Base-by-base conservation (phyloP, 495 filamentous ascomycete species). In the Aspergillus leporis region DNA sequence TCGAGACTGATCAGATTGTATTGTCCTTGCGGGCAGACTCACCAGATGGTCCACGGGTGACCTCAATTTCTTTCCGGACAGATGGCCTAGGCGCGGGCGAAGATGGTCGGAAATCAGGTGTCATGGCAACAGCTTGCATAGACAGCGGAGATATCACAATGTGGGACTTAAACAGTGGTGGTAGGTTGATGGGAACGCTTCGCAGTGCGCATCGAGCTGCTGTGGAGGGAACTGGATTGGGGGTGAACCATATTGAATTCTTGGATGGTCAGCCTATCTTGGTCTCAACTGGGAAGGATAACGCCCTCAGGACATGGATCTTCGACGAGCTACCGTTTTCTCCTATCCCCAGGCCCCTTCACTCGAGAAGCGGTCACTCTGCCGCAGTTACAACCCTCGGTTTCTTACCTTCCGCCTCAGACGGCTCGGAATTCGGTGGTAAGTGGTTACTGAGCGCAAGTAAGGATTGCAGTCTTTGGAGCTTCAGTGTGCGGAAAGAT, bases 391-490 rank as follows among this genome's bases (percentile, higher is more conserved):
- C 85, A 28, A 82, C 82, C 32, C 75, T 99, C 18, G 78, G 85
- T 41, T 98, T 97, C 71, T 70, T 96, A 49, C 93, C 95, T 7
- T 78, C 89, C 2, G 85, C 91, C 49, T 91, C 93, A 5, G 93
- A 96, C 65, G 92, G 91, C 8, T 84, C 91, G n/a, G 92, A 96
- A 64, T 86, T 84, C 51, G 83, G 82, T 34, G 92, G 92, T 1
- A 98, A 99, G 74, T 99, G 96, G 93, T 78, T 99, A 25, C 79
- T 99, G 48, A 96, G 91, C 66, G 90, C 88, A 53, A 91, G 90
- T 51, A 81, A 85, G 66, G 94, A 98, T 69, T 81, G 90, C 59
- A 95, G 90, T 73, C 78, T 98, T 13, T 97, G 95, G 93, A 93
- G 89, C 16, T 93, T 94, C 82, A 97, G 93, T 79, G 73, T 98